Percentiles rank a stretch among this genome's conserved stretches.
These are phyloP conservation scores for Poterioochromonas sp. DNA, from an alignment of 352 stramenopile species.

Conservation along the genomic window DNA sequence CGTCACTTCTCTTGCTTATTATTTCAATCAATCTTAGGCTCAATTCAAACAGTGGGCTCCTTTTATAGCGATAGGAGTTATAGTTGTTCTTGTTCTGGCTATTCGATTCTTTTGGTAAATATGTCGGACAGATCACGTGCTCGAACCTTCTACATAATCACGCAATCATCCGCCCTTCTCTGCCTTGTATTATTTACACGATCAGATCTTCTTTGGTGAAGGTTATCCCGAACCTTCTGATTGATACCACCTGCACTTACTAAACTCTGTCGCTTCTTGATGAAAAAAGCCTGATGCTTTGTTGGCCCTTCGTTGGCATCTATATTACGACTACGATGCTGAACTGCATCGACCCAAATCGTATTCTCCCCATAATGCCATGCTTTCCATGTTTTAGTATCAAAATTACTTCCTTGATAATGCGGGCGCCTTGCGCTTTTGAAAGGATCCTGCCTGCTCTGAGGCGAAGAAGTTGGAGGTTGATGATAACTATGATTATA, in stretches of 20 bases:
- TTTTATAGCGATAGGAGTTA: constrained; percentile 32
- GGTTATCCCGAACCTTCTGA: no score
- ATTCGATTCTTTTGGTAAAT: constrained; percentile 54
- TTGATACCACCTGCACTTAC: no score
- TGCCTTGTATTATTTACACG: no score
- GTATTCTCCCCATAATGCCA: neutral
- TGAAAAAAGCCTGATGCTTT: no score
- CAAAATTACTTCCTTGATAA: neutral
- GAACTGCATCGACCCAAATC: neutral
- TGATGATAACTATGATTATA: neutral
- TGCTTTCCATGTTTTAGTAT: neutral
- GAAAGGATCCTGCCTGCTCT: neutral
- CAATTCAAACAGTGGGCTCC: constrained; percentile 61
- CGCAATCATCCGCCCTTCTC: no score
- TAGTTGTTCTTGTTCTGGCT: constrained; percentile 53
- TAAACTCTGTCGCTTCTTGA: no score
- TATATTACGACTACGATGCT: no score
- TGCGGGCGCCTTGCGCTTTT: neutral
- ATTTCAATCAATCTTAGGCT: neutral
- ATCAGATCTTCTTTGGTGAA: no score
- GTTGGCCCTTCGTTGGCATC: no score
- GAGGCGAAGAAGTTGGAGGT: neutral
- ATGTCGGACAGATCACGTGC: no score
- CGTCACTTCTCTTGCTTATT: neutral
- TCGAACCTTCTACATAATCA: no score